A percentile compares a stretch with the other conserved stretches of the same genome.
These are phyloP conservation scores for Coffea eugenioides DNA, from an alignment of 257 asterid genomes.

Conservation along the genomic window DNA sequence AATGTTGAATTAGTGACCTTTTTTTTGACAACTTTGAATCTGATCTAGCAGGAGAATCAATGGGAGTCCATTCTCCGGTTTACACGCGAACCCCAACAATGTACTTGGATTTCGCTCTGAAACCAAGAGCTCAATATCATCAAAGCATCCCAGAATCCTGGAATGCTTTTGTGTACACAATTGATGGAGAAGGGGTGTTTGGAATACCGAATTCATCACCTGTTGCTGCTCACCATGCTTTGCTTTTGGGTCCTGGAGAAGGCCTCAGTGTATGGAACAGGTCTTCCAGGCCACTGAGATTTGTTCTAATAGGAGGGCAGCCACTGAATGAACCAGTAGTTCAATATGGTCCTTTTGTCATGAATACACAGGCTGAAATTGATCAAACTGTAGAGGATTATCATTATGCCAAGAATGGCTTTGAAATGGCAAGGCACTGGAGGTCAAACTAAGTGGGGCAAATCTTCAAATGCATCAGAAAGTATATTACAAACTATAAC, in stretches of 20 bases:
- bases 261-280: slow-evolving; percentile 86
- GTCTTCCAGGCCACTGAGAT: slow-evolving; percentile 52
- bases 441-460: slow-evolving; percentile 45
- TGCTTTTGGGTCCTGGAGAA: slow-evolving; percentile 82
- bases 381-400: slow-evolving; percentile 79
- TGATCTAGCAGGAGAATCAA: slow-evolving; percentile 68
- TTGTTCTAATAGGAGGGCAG: slow-evolving; percentile 69
- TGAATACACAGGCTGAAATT: slow-evolving; percentile 86
- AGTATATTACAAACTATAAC: too few relatives aligned
- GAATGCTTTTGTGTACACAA: slow-evolving; percentile 68
- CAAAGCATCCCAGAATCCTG: slow-evolving; percentile 72
- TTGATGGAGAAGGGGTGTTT: slow-evolving; percentile 82
- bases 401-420: slow-evolving; percentile 71
- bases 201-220: slow-evolving; percentile 44
- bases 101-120: slow-evolving; percentile 76
- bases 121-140: slow-evolving; percentile 53
- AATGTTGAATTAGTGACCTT: too few relatives aligned
- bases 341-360: slow-evolving; percentile 94
- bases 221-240: slow-evolving; percentile 57
- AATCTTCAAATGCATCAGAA: neutral
- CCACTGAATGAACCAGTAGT: slow-evolving; percentile 87
- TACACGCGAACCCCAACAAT: slow-evolving; percentile 73
- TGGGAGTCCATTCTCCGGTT: slow-evolving; percentile 84
- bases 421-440: slow-evolving; percentile 82
- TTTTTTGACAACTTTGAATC: too few relatives aligned